Evolutionary conservation across 2,329 filamentous ascomycete species (phyloP), one percentile per base, ranked within the genome.

Genomic region (Pseudofabraea citricarpa): DNA sequence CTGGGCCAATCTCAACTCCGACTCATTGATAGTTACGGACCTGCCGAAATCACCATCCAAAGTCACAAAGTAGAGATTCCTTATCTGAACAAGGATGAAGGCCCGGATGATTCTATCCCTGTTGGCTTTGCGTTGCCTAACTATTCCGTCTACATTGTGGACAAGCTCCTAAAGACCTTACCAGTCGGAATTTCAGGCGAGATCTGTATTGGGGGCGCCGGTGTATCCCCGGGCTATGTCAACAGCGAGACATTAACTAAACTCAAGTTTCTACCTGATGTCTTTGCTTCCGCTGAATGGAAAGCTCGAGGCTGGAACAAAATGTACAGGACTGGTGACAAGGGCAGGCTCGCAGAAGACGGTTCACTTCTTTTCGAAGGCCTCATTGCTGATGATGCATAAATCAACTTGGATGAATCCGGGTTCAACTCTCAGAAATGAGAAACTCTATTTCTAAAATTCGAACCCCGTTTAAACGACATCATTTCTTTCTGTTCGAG

Each of bases 101-200:
- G 15, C 8, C 8, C 9, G 7, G 7, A 7, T 16, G 31, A 16
- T 33, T 10, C 5, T 20, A 18, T 16, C 5, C 19, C 32, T 16
- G 6, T 36, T 6, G 6, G 6, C 32, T 18, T 18, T 36, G 22
- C 19, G 8, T 22, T 31, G 10, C 46, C 38, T 18, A 46, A 46
- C 27, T 45, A 43, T 63, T 27, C 26, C 21, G 1, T 44, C 22
- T 70, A 65, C 45, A 59, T 74, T 32, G 20, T 73, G 1, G 69
- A 71, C 45, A 45, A 58, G 5, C 24, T 65, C 2, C 47, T 56
- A 12, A 36, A 60, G 12, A 52, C 61, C 0, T 46, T 68, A 4
- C 67, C 71, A 1, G 35, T 59, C 4, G 69, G 69, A 0, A 46
- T 65, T 2, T 49, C 61, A 1, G 72, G 72, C 2, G 68, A 73